Base-by-base conservation (phyloP, 495 filamentous ascomycete genomes). In the Podospora fimiseda region DNA sequence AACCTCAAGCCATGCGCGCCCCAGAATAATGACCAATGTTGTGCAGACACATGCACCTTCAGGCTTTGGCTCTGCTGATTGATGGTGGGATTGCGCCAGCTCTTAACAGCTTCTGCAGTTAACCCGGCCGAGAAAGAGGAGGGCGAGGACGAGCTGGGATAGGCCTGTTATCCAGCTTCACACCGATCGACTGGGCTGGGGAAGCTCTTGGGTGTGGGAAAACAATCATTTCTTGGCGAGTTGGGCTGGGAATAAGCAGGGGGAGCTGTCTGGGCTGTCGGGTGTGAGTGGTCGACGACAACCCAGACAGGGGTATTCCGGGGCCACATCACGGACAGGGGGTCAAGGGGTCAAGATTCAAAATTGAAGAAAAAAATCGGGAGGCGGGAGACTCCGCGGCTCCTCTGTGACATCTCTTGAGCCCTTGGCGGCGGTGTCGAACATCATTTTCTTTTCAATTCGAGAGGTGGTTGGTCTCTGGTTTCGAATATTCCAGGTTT, bases 21-120 rank as follows among this genome's bases (percentile, higher is more conserved):
- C 65, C 63, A 64, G 57, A n/a, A n/a, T n/a, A n/a, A 58, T 60
- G 64, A 52, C 74, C 71, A 75, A 74, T 77, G 64, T 63, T 58
- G 56, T 60, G 62, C 60, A 69, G 65, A 71, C 73, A 74, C 69
- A 77, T 74, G 70, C 68, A 60, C 61, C 52, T 30, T 56, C 63
- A 61, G 67, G 60, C 64, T 59, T 52, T 52, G 58, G 55, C 20
- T 47, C 56, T 55, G 37, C 48, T 24, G 51, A 44, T 33, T 20
- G 27, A 14, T 19, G 43, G 44, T 21, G 51, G 52, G 36, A 33
- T 19, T 22, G n/a, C 21, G 51, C 47, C 42, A 54, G 41, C 54
- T 58, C 27, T 33, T 33, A 33, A 33, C 27, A 6, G 11, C 27
- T 33, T 33, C 27, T 33, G 27, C 27, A 33, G 27, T 11, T 5